Percentiles rank a stretch among this genome's conserved stretches.
phyloP scores from a whole-genome alignment of 257 asterid species.

The Orobanche coerulescens region DNA sequence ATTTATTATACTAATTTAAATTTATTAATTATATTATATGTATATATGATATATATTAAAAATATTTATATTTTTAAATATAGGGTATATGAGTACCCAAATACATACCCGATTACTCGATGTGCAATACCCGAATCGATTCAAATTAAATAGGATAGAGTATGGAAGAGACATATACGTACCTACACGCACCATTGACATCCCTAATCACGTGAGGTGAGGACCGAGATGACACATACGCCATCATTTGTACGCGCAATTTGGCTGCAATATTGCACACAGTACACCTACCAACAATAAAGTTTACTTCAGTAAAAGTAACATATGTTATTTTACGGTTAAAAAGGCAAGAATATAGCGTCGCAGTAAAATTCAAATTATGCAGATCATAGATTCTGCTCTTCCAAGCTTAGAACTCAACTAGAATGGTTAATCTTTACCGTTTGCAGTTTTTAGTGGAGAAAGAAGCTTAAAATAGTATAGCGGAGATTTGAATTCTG shows the following conservation, averaged over 20 bases:
- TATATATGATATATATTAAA: too few relatives aligned
- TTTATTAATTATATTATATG: too few relatives aligned
- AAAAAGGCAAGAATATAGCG: constrained; percentile 29
- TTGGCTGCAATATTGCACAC: constrained; percentile 15
- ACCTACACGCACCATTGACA: too few relatives aligned
- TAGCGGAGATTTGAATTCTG: constrained; percentile 22
- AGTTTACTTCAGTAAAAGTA: too few relatives aligned
- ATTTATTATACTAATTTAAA: too few relatives aligned
- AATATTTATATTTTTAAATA: too few relatives aligned
- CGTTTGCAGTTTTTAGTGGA: constrained; percentile 6
- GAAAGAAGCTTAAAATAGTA: neutral
- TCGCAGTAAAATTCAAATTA: constrained; percentile 16
- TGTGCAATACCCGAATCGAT: too few relatives aligned
- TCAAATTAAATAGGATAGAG: too few relatives aligned
- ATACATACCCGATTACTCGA: too few relatives aligned
- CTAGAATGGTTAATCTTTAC: constrained; percentile 15
- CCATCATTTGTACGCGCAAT: constrained; percentile 2
- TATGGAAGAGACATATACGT: too few relatives aligned
- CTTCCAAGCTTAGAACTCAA: constrained; percentile 18
- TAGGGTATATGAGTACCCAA: too few relatives aligned
- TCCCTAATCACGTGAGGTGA: too few relatives aligned
- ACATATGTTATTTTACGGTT: constrained; percentile 7
- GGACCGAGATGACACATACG: neutral
- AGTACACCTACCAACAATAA: constrained; percentile 20
- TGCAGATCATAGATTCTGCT: constrained; percentile 22